phyloP scores from a whole-genome alignment of 2,329 filamentous ascomycete genomes.

The Fusarium fujikuroi region DNA sequence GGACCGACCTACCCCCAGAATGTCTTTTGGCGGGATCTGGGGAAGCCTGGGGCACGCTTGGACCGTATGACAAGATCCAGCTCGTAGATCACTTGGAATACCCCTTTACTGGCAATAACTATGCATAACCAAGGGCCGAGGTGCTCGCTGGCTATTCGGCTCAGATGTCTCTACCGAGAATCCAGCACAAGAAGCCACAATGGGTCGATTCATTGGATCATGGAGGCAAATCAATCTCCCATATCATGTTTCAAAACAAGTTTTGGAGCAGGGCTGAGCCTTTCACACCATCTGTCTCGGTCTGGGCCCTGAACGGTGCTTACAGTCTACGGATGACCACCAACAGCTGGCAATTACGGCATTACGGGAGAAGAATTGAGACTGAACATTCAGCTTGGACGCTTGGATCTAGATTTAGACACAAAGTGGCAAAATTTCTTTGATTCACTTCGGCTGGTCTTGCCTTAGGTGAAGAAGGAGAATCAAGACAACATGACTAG shows the following conservation, averaged over 20 bases:
- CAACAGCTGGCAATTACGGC: neutral
- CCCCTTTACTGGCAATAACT: neutral
- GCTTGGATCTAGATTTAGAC: neutral
- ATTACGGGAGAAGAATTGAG: neutral
- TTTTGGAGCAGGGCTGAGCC: neutral
- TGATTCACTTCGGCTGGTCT: neutral
- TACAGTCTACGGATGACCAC: neutral
- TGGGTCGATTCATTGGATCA: neutral
- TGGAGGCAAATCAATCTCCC: neutral
- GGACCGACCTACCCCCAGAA: neutral
- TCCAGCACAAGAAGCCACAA: neutral
- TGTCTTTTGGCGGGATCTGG: neutral
- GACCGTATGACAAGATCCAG: neutral
- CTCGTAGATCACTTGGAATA: neutral
- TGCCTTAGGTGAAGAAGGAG: neutral
- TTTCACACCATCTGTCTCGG: constrained; percentile 6
- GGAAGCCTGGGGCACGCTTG: neutral
- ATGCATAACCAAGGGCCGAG: neutral
- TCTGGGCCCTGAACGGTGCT: neutral
- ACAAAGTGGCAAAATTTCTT: accelerated
- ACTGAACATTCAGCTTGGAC: neutral
- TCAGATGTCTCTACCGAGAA: neutral
- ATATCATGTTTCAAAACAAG: neutral
- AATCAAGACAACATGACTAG: neutral
- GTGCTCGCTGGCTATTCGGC: neutral